Base-by-base conservation (phyloP, 2,329 filamentous ascomycete genomes). In the Colletotrichum abscissum region DNA sequence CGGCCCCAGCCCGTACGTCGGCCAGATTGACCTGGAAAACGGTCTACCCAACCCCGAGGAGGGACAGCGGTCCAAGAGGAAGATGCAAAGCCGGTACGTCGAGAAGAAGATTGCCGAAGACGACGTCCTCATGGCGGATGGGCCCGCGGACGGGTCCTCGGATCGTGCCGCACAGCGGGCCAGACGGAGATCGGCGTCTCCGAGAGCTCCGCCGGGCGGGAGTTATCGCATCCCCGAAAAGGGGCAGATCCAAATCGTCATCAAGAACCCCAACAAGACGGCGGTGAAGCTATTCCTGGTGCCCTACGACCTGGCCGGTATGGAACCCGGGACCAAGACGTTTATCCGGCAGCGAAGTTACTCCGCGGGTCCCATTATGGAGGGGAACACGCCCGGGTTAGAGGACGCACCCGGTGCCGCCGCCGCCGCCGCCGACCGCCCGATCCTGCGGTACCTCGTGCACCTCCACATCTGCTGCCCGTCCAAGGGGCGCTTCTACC, bases 181-280 rank as follows among this genome's bases (percentile, higher is more conserved):
- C n/a, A 63, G 64, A 14, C 70, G 76, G 35, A 67, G 89, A 73
- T 87, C 89, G 14, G 83, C 85, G 49, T 80, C 81, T 1, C 79
- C 79, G 11, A 82, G 79, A 81, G 90, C 92, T 19, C 94, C 95
- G 0, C 93, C 94, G 0, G 95, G 95, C 8, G 96, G 97, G 46
- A 94, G 94, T 79, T 99, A 98, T 81, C 92, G 97, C 56, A 98
- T 99, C 66, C 97, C 97, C 0, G 92, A 97, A 79, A 93, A 95
- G 81, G 97, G 97, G 0, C 97, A 98, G 82, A 87, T 99, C 16
- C 97, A 99, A 78, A 97, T 99, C 75, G 93, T 99, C 74, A 94
- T 99, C 81, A 98, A 98, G 81, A 99, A 98, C 78, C 96, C 95
- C 19, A 98, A 98, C 84, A 98, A 98, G 81, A 98, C 97, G 4